phyloP scores from a whole-genome alignment of 225 moss, liverwort and hornwort genomes.

The Physcomitrium patens region DNA sequence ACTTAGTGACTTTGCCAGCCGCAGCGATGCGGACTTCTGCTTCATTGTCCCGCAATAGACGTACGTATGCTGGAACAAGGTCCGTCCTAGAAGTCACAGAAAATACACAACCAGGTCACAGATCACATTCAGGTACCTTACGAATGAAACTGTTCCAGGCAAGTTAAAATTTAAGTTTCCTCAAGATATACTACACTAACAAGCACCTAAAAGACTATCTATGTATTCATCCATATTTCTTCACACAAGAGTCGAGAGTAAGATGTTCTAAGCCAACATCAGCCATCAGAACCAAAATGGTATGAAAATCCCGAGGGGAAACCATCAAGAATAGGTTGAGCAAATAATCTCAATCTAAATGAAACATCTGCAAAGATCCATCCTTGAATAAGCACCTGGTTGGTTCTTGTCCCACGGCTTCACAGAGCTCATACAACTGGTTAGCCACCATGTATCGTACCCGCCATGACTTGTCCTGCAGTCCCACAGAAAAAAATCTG shows the following conservation, averaged over 20 bases:
- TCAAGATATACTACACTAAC: not conserved
- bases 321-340: not conserved
- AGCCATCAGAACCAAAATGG: too few relatives aligned
- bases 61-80: slow-evolving; percentile 93
- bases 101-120: slow-evolving; percentile 24
- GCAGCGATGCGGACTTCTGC: too few relatives aligned
- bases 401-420: slow-evolving; percentile 88
- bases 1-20: too few relatives aligned
- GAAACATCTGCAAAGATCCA: not conserved
- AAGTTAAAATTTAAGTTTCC: not conserved
- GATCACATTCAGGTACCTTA: slow-evolving; percentile 10
- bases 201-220: not conserved
- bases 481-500: slow-evolving; percentile 22
- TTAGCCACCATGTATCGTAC: slow-evolving; percentile 99
- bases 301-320: too few relatives aligned
- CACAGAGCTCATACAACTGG: slow-evolving; percentile 95
- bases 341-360: not conserved
- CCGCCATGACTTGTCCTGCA: slow-evolving; percentile 98
- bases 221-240: not conserved
- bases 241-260: slow-evolving; percentile 6
- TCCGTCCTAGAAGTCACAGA: slow-evolving; percentile 61
- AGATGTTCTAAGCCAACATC: not conserved
- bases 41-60: slow-evolving; percentile 59
- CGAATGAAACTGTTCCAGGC: not conserved
- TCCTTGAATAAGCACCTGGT: slow-evolving; percentile 59